Percentiles rank a stretch among this genome's conserved stretches.
Evolutionary conservation across 768 basidiomycete species (phyloP).

Genomic region (Lentinula lateritia): DNA sequence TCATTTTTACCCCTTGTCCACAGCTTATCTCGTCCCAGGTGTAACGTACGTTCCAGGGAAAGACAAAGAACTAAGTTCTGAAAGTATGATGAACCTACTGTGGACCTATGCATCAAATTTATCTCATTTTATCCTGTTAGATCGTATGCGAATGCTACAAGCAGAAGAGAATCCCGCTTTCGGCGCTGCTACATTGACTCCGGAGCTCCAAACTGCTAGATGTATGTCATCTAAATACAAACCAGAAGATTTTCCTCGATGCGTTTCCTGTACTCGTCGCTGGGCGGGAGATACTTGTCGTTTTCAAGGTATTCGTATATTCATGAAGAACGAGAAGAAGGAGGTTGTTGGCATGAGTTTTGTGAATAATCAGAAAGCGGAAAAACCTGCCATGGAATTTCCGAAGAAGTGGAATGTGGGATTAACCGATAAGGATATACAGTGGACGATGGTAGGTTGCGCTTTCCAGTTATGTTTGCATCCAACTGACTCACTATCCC

Average conservation of each 20-base stretch:
- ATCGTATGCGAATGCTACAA: conserved; percentile 23
- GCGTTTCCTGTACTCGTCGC: conserved; percentile 78
- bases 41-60: conserved; percentile 40
- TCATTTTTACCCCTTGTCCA: conserved; percentile 11
- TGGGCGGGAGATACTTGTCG: conserved; percentile 88
- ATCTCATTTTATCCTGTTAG: conserved; percentile 6
- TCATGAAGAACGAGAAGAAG: conserved; percentile 56
- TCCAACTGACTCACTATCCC: conserved; percentile 6
- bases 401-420: conserved; percentile 64
- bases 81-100: conserved; percentile 24
- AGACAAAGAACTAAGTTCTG: conserved; percentile 38
- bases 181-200: conserved; percentile 29
- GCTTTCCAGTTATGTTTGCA: background rate
- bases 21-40: conserved; percentile 42
- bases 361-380: conserved; percentile 54
- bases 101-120: background rate
- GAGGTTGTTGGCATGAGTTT: conserved; percentile 67
- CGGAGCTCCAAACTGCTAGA: conserved; percentile 72
- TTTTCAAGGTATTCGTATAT: conserved; percentile 80
- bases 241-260: conserved; percentile 68
- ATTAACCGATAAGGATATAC: conserved; percentile 44
- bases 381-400: conserved; percentile 56
- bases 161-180: conserved; percentile 15
- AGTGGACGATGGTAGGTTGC: conserved; percentile 50
- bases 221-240: conserved; percentile 84